These are phyloP conservation scores for Corymbia calophylla DNA, from an alignment of 441 rosid species.

Conservation along the genomic window DNA sequence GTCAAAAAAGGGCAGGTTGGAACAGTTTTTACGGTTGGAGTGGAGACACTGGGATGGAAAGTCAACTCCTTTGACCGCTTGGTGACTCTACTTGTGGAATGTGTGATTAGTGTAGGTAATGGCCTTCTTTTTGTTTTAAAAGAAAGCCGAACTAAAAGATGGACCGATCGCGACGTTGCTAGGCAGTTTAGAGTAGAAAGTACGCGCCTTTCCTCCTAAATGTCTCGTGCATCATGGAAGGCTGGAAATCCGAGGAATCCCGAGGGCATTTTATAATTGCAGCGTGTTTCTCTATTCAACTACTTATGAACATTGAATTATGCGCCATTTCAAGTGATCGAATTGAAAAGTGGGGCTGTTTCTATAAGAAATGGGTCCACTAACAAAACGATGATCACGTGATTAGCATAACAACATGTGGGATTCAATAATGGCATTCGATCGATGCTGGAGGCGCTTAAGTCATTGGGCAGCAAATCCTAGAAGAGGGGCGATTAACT, in stretches of 20 bases:
- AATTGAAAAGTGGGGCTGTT: too few species aligned
- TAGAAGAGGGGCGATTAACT: not conserved
- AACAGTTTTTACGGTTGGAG: not conserved
- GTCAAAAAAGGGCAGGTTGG: not conserved
- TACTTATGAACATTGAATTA: not conserved
- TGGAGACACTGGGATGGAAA: not conserved
- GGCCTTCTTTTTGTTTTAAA: too few species aligned
- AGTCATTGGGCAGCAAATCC: not conserved
- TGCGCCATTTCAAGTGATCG: fast-evolving
- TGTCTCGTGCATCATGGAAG: not conserved
- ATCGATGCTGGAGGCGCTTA: not conserved
- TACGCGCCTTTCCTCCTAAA: not conserved
- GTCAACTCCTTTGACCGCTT: not conserved
- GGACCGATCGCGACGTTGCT: not conserved
- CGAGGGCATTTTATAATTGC: too few species aligned
- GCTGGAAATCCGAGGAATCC: not conserved
- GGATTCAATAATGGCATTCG: not conserved
- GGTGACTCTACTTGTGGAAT: not conserved
- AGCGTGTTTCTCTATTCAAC: not conserved
- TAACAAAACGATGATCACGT: not conserved
- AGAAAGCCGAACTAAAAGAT: not conserved
- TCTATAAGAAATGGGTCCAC: not conserved
- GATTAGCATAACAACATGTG: not conserved
- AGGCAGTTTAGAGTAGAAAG: not conserved
- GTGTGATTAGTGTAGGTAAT: not conserved